A percentile compares a stretch with the other conserved stretches of the same genome.
phyloP scores from a whole-genome alignment of 108 stramenopile genomes.

The Fistulifera solaris region DNA sequence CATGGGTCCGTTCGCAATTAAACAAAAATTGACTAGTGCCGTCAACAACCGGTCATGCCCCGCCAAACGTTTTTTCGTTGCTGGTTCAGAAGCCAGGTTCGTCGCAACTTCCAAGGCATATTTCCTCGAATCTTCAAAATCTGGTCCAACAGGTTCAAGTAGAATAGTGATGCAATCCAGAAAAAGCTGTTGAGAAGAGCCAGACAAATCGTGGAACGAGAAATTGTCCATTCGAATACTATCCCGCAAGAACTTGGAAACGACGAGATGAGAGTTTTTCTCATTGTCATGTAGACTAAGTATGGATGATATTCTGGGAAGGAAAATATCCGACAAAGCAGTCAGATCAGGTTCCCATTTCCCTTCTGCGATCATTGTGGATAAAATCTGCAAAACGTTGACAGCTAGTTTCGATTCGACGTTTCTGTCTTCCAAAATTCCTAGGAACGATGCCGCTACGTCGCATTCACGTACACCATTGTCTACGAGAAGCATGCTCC shows the following conservation, averaged over 20 bases:
- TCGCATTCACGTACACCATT: background rate
- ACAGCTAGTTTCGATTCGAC: background rate
- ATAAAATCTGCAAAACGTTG: background rate
- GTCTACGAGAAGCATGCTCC: background rate
- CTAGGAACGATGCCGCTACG: background rate
- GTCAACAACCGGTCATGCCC: background rate
- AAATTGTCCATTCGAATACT: background rate
- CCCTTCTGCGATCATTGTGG: background rate
- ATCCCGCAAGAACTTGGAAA: background rate
- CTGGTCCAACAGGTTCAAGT: slow-evolving; percentile 1
- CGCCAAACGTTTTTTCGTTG: background rate
- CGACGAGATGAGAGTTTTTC: background rate
- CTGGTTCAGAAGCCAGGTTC: background rate
- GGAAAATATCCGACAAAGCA: background rate
- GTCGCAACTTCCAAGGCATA: background rate
- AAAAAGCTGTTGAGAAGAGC: background rate
- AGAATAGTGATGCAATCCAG: slow-evolving; percentile 1
- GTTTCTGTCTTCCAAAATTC: background rate
- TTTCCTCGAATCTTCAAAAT: background rate
- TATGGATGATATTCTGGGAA: background rate
- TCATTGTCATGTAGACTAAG: background rate
- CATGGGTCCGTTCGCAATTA: background rate
- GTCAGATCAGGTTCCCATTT: background rate
- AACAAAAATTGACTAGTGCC: background rate
- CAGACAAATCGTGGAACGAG: background rate